Evolutionary conservation across 31 red algal species (phyloP).

Genomic region (Odonthalia washingtoniensis): DNA sequence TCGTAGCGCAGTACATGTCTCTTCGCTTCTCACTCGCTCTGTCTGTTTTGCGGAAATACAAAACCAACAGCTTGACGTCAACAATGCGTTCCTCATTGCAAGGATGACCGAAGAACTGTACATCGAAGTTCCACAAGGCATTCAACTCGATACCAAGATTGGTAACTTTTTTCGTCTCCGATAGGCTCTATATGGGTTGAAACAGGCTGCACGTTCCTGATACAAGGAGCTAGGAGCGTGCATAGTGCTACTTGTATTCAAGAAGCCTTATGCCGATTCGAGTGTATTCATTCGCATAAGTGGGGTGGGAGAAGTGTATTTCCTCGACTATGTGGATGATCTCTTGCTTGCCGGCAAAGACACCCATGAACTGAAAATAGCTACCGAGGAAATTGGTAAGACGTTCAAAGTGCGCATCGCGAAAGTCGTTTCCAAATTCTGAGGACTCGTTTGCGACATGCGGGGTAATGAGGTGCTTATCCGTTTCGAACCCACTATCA

Average conservation of each 20-base stretch:
- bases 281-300: neutral
- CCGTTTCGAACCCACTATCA: conserved; percentile 6
- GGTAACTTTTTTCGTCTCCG: conserved; percentile 9
- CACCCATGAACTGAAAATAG: neutral
- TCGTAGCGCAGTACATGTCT: conserved; percentile 39
- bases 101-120: conserved; percentile 54
- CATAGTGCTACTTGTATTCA: neutral
- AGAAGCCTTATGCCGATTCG: neutral
- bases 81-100: no score
- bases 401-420: conserved; percentile 19
- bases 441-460: neutral
- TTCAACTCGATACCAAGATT: conserved; percentile 10
- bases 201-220: conserved; percentile 33
- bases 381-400: conserved; percentile 4
- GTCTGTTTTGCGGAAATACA: neutral
- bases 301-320: neutral
- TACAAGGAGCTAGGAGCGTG: neutral
- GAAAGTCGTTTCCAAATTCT: conserved; percentile 30
- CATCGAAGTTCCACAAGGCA: conserved; percentile 43
- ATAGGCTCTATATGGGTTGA: conserved; percentile 35
- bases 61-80: conserved; percentile 27
- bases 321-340: conserved; percentile 52
- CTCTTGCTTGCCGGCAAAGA: neutral
- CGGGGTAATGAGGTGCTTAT: neutral
- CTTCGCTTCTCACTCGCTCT: conserved; percentile 32